Base-by-base conservation (phyloP, 75 land plant genomes). In the Gnetum montanum region DNA sequence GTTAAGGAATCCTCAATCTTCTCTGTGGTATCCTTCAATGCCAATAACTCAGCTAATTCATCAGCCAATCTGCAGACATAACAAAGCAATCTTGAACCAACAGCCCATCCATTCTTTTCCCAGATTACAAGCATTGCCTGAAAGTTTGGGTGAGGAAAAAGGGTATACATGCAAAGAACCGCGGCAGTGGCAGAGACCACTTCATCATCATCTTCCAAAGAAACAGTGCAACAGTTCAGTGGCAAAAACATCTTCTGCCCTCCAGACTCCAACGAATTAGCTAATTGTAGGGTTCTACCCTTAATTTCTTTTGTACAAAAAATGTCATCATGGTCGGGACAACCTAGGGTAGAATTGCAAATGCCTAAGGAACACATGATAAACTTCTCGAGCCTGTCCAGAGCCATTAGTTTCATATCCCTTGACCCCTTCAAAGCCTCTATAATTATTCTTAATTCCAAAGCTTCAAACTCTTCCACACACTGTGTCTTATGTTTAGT, bases 21-120 rank as follows among this genome's bases (percentile, higher is more conserved):
- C 12, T 38, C 22, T 35, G 11, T 38, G 24, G 41, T n/a, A n/a
- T n/a, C n/a, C n/a, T n/a, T n/a, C n/a, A n/a, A 13, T 19, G 1
- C 45, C 13, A 13, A 48, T 10, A 40, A 22, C 11, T 13, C 20
- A 12, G 55, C 19, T 49, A 54, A 61, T 41, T 66, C 69, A 57
- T 63, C 52, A 20, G 66, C 72, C 54, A 76, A 63, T 59, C 74
- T 72, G 26, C 67, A 67, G 8, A 60, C 72, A 64, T 84, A 84
- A 47, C 74, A 73, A 1, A 84, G 60, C 16, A 84, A 26, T 13
- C 72, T 57, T 24, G 75, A 41, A 8, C 84, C 74, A 43, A 84
- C 88, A n/a, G 80, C 60, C 6, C 49, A 49, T 18, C 80, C 77
- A 45, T 61, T 60, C 12, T 55, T 70, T 40, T 70, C 61, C 84